Evolutionary conservation across 805 yeast species (phyloP), one percentile per base, ranked within the genome.

Genomic region (Pichia phayaonensis): DNA sequence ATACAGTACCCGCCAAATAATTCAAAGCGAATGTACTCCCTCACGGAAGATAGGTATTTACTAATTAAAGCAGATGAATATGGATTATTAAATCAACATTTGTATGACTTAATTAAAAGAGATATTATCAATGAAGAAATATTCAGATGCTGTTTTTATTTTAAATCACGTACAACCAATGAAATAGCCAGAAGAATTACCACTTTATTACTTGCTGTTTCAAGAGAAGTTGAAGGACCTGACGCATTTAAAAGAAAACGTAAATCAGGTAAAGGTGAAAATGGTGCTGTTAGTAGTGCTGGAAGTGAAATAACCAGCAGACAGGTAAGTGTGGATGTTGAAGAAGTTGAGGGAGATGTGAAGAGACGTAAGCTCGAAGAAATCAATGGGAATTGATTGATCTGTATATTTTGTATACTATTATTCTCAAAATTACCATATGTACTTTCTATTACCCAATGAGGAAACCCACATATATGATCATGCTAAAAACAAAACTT

Each of bases 1-100:
- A 81, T 86, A 23, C 84, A 79, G 49, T 86, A 84, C 53, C 92
- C 94, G 0, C 90, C 90, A n/a, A 86, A 85, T 61, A 86, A 84
- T 62, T 84, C 94, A 13, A 84, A 86, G 60, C 70, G 90, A 57
- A 74, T 84, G 10, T 86, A 84, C 59, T 80, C 86, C 10, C 77
- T 79, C 31, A 64, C 75, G 0, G 95, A 86, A 61, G 95, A 86
- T 61, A 72, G 87, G 48, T 86, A 81, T 57, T 68, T 86, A 24
- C 61, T 86, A 46, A 58, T 75, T 27, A 76, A 79, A 49, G 84
- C 83, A 1, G 73, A 83, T 63, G 82, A 82, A 57, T 73, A 77
- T 56, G 95, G 95, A 0, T 63, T 86, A 24, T 71, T 77, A 59
- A 70, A 78, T 44, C 83, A 80, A 23, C 74, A 77, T 48, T 68